Conservation (phyloP, 2,329 filamentous ascomycete species). For the Dactylellina cionopaga region DNA sequence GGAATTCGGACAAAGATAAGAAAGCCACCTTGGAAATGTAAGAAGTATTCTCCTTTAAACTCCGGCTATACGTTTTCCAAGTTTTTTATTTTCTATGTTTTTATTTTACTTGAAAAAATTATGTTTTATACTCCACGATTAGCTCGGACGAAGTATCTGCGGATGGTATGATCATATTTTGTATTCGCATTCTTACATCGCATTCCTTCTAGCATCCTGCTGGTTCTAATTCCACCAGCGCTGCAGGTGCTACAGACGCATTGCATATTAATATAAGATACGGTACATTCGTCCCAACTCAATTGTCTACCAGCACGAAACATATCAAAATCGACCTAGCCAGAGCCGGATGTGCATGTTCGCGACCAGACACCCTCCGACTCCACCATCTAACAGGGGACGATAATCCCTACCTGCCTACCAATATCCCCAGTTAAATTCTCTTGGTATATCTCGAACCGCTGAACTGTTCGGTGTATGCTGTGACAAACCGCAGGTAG, state of each 20-base stretch:
- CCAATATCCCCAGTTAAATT: constrained; percentile 3
- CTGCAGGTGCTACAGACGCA: too few relatives aligned
- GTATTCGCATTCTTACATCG: too few relatives aligned
- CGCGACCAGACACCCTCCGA: constrained; percentile 12
- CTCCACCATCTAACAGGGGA: constrained; percentile 23
- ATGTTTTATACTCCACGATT: constrained; percentile 2
- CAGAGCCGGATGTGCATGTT: constrained; percentile 8
- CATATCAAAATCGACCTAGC: constrained; percentile 28
- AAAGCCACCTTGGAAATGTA: not conserved
- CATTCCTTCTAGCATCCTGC: too few relatives aligned
- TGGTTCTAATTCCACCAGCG: too few relatives aligned
- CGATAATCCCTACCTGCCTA: constrained; percentile 9
- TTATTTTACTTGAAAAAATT: too few relatives aligned
- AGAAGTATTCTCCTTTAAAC: not conserved
- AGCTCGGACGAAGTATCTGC: constrained; percentile 2
- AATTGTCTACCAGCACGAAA: constrained; percentile 4
- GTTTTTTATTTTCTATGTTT: too few relatives aligned
- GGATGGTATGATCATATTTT: too few relatives aligned
- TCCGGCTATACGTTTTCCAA: too few relatives aligned
- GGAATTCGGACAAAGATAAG: constrained; percentile 4
- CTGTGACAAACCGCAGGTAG: constrained; percentile 3
- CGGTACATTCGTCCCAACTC: constrained; percentile 43
- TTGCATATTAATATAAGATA: too few relatives aligned
- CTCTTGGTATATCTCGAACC: not conserved
- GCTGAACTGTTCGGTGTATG: not conserved